Evolutionary conservation across 1,284 basidiomycete species (phyloP).

Genomic region (Coniferiporia weirii): DNA sequence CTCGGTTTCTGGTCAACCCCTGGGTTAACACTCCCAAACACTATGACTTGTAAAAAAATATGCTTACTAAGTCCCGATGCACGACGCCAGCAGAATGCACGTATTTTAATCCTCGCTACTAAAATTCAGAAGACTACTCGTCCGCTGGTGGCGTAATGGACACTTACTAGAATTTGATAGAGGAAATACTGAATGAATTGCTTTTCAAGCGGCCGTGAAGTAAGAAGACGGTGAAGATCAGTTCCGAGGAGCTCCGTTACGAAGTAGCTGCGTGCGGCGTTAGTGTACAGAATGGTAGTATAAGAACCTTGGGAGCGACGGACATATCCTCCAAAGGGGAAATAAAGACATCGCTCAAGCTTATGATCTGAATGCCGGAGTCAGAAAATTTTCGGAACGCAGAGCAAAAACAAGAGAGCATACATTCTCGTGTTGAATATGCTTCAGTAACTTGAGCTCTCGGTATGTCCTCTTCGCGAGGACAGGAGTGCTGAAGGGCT

Average conservation of each 20-base stretch:
- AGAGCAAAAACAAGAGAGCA: constrained; percentile 20
- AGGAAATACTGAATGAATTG: constrained; percentile 99
- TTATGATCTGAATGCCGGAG: constrained; percentile 75
- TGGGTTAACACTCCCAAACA: not conserved
- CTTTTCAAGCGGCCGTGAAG: constrained; percentile 95
- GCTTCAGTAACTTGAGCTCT: constrained; percentile 97
- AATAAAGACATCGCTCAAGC: constrained; percentile 98
- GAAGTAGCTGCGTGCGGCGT: constrained; percentile 68
- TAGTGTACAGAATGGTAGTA: constrained; percentile 3
- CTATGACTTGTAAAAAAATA: constrained; percentile 14
- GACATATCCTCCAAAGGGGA: constrained; percentile 96
- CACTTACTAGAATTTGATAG: constrained; percentile 90
- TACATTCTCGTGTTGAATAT: constrained; percentile 98
- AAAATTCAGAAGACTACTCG: not conserved
- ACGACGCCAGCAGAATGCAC: constrained; percentile 99
- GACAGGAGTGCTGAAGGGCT: constrained; percentile 97
- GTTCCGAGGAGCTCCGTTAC: constrained; percentile 99
- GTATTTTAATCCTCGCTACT: constrained; percentile 94
- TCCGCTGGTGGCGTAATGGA: not conserved
- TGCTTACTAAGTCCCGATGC: constrained; percentile 85
- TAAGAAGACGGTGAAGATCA: constrained; percentile 94
- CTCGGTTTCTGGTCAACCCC: constrained; percentile 76
- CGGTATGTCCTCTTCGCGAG: constrained; percentile 96
- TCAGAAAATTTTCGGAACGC: not conserved
- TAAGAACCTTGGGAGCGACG: constrained; percentile 26